A percentile compares a stretch with the other conserved stretches of the same genome.
Conservation (phyloP, 2,329 filamentous ascomycete genomes). For the Aquanectria penicillioides region DNA sequence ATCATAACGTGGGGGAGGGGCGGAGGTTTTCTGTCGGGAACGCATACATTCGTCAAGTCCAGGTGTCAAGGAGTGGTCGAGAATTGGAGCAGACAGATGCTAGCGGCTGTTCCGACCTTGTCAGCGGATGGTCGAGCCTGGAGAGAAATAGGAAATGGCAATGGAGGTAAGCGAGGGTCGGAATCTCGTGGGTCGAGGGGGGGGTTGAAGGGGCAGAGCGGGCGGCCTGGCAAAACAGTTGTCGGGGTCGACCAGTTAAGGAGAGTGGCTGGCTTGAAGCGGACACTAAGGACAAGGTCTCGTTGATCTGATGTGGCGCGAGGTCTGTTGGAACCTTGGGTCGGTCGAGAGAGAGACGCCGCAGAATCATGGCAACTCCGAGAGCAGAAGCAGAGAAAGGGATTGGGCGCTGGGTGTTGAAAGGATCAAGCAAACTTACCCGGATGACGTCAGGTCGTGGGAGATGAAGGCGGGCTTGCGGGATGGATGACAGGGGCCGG, state of each 20-base stretch:
- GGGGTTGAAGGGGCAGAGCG: conserved; percentile 2
- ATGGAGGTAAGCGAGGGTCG: conserved; percentile 10
- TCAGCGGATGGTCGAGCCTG: not conserved
- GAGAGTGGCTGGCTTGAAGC: not conserved
- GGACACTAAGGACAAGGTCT: not conserved
- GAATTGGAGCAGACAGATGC: too few species aligned
- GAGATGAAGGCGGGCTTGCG: conserved; percentile 10
- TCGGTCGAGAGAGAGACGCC: conserved; percentile 8
- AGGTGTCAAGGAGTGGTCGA: too few species aligned
- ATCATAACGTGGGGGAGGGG: too few species aligned
- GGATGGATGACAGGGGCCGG: conserved; percentile 9
- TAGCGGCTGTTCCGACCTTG: not conserved
- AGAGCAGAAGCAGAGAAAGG: conserved; percentile 18
- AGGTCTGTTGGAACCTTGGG: not conserved
- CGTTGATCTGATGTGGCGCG: not conserved
- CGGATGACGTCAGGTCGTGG: conserved; percentile 39
- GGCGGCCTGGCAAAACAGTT: not conserved
- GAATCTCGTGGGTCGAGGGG: not conserved
- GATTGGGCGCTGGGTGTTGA: conserved; percentile 27
- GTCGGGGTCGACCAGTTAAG: not conserved
- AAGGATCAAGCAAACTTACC: conserved; percentile 34
- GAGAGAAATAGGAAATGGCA: not conserved
- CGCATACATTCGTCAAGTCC: conserved; percentile 1
- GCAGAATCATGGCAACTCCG: not conserved
- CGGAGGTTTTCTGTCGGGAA: not conserved